Evolutionary conservation across 2,329 filamentous ascomycete species (phyloP).

Genomic region (Chaetomium strumarium): DNA sequence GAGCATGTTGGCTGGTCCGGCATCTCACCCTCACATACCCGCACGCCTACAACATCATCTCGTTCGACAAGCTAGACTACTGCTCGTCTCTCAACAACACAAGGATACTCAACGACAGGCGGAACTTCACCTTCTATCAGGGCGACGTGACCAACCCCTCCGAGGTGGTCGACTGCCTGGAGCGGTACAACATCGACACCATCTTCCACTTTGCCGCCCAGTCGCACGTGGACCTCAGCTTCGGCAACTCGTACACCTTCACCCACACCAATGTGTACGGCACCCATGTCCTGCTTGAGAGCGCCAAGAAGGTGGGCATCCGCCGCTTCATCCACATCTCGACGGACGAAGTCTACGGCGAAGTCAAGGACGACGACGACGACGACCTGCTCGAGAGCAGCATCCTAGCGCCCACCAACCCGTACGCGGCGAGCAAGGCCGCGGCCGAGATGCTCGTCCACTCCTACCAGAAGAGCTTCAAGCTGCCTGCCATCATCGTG

Average conservation of each 20-base stretch:
- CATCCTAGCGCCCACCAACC: constrained; percentile 73
- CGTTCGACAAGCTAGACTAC: constrained; percentile 81
- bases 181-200: constrained; percentile 68
- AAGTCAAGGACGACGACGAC: constrained; percentile 64
- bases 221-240: constrained; percentile 76
- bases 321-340: constrained; percentile 75
- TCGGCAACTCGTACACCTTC: constrained; percentile 76
- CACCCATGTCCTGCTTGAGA: constrained; percentile 76
- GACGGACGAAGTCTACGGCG: constrained; percentile 81
- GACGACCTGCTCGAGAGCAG: constrained; percentile 68
- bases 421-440: constrained; percentile 74
- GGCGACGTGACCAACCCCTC: constrained; percentile 69
- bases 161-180: constrained; percentile 65
- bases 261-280: constrained; percentile 78
- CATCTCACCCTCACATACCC: constrained; percentile 71
- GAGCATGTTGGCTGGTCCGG: constrained; percentile 76
- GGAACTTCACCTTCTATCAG: constrained; percentile 74
- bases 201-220: constrained; percentile 83
- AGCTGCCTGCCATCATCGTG: constrained; percentile 72
- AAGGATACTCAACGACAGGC: constrained; percentile 56
- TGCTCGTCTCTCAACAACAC: constrained; percentile 78
- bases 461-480: constrained; percentile 80
- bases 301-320: constrained; percentile 64
- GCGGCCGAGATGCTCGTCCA: constrained; percentile 82
- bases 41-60: constrained; percentile 69